Base-by-base conservation (phyloP, 306 rosid species). In the Purshia tridentata region DNA sequence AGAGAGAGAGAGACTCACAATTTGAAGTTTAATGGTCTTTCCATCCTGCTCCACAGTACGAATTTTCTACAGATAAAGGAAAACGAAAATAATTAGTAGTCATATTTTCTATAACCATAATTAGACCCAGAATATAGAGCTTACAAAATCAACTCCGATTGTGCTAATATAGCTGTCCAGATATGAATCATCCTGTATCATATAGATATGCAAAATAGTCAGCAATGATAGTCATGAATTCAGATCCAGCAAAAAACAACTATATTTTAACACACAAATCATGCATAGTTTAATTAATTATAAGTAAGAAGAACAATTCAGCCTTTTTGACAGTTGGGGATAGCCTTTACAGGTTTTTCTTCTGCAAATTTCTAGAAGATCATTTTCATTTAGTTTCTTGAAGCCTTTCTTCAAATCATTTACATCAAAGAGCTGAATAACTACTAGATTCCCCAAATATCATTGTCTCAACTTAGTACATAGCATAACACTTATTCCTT, bases 21-120 rank as follows among this genome's bases (percentile, higher is more conserved):
- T 85, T 75, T 85, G 89, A 72, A 85, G 89, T 41, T 85, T 85
- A 18, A 85, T 82, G 20, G 85, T 85, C 81, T 85, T 85, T 29
- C 83, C 86, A 39, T 85, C 89, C 70, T 85, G 87, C 78, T 85
- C 89, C 68, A 85, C 87, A 11, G 89, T 85, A 61, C 87, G 84
- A 46, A 85, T 85, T 85, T 85, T 85, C 87, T 82, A 44, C 71
- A 72, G 22, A 50, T 16, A 20, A 46, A 19, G 23, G 35, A 76
- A 7, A 15, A 18, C 0, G 0, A 47, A 9, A 10, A 0, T 4
- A 54, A 23, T 59, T 11, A 50, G n/a, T n/a, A 18, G 19, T 47
- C 20, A n/a, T 8, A 48, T 44, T 4, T 6, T 52, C 11, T 6
- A 29, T 54, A 12, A n/a, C 39, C 55, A 11, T 18, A 29, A 3